A percentile compares a stretch with the other conserved stretches of the same genome.
Conservation (phyloP, 2,329 filamentous ascomycete species). For the Gnomoniopsis sp. region DNA sequence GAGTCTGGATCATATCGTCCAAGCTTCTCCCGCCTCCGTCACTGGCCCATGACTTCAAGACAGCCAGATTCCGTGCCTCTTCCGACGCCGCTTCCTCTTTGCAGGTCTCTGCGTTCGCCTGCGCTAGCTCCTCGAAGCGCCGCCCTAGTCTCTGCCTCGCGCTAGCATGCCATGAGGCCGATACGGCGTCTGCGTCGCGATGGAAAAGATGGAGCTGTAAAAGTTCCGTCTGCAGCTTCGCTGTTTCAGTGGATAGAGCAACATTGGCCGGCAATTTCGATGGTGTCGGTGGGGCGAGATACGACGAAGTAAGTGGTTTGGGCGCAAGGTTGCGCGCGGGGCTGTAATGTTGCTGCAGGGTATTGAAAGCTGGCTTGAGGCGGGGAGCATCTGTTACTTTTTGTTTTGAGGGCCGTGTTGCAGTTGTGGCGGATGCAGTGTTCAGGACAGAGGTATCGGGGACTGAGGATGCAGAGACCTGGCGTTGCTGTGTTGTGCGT, state of each 20-base stretch:
- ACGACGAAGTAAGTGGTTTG: slow-evolving; percentile 58
- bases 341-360: slow-evolving; percentile 65
- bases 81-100: slow-evolving; percentile 38
- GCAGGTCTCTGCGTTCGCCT: slow-evolving; percentile 31
- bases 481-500: not conserved
- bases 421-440: slow-evolving; percentile 14
- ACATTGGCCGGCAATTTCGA: slow-evolving; percentile 60
- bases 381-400: slow-evolving; percentile 24
- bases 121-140: slow-evolving; percentile 40
- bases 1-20: slow-evolving; percentile 53
- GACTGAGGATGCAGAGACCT: not conserved
- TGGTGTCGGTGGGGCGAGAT: slow-evolving; percentile 58
- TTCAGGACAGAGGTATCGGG: slow-evolving; percentile 1
- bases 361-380: slow-evolving; percentile 56
- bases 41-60: slow-evolving; percentile 49
- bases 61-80: slow-evolving; percentile 49
- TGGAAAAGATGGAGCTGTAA: slow-evolving; percentile 65
- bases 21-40: slow-evolving; percentile 33
- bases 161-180: slow-evolving; percentile 52
- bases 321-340: slow-evolving; percentile 59
- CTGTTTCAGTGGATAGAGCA: slow-evolving; percentile 55
- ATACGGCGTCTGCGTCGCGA: slow-evolving; percentile 43
- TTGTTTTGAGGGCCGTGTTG: slow-evolving; percentile 3
- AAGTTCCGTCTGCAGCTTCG: slow-evolving; percentile 59
- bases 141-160: slow-evolving; percentile 46